phyloP scores from a whole-genome alignment of 2,329 filamentous ascomycete species.

The Aspergillus neotritici region DNA sequence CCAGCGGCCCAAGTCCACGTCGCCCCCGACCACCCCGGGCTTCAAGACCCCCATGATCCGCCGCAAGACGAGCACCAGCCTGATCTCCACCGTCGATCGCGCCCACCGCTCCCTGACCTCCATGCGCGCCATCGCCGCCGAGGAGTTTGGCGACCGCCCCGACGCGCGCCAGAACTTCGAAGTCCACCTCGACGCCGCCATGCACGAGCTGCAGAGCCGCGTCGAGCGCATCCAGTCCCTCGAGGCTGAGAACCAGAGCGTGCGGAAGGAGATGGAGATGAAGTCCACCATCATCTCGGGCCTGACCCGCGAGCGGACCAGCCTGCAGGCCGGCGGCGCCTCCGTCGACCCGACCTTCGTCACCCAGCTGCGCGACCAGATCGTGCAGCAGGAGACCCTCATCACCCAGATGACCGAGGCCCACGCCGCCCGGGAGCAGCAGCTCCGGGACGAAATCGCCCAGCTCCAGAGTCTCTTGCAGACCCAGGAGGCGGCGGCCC shows the following conservation, averaged over 20 bases:
- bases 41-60: slow-evolving; percentile 66
- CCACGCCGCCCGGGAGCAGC: slow-evolving; percentile 67
- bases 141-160: slow-evolving; percentile 75
- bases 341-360: slow-evolving; percentile 90
- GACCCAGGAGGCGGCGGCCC: slow-evolving; percentile 32
- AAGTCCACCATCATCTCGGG: slow-evolving; percentile 96
- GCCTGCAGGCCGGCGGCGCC: slow-evolving; percentile 65
- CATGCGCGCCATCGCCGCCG: slow-evolving; percentile 77
- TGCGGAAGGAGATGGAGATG: slow-evolving; percentile 93
- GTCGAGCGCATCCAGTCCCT: slow-evolving; percentile 87
- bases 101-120: slow-evolving; percentile 87
- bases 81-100: slow-evolving; percentile 74
- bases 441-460: slow-evolving; percentile 67
- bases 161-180: slow-evolving; percentile 91
- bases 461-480: slow-evolving; percentile 55
- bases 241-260: slow-evolving; percentile 72
- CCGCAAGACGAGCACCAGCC: slow-evolving; percentile 85
- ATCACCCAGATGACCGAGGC: slow-evolving; percentile 67
- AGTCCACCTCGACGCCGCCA: slow-evolving; percentile 80
- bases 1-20: slow-evolving; percentile 65
- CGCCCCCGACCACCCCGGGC: slow-evolving; percentile 44
- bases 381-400: slow-evolving; percentile 79
- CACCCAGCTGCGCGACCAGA: slow-evolving; percentile 77
- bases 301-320: slow-evolving; percentile 85
- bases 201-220: slow-evolving; percentile 82